phyloP scores from a whole-genome alignment of 192 early-diverging fungal species.

The Phlyctochytrium arcticum region DNA sequence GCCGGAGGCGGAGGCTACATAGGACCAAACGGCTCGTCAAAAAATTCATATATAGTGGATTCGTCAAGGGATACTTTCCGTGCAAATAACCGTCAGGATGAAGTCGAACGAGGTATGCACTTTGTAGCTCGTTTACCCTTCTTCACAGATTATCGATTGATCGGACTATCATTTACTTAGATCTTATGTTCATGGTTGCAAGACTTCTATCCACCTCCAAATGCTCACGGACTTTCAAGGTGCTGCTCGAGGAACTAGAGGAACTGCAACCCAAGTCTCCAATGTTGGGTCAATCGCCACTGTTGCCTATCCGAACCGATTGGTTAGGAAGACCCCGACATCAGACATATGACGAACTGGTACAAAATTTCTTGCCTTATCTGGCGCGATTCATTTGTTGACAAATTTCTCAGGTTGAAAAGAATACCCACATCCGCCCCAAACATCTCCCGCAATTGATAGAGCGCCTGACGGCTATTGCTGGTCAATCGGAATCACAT shows the following conservation, averaged over 20 bases:
- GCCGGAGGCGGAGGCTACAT: too few relatives aligned
- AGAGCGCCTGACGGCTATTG: conserved; percentile 17
- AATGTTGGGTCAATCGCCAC: conserved; percentile 30
- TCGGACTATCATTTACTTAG: too few relatives aligned
- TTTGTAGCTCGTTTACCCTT: too few relatives aligned
- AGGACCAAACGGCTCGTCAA: too few relatives aligned
- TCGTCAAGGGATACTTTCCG: too few relatives aligned
- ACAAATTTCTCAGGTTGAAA: not conserved
- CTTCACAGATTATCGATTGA: too few relatives aligned
- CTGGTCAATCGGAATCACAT: not conserved
- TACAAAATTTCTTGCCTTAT: conserved; percentile 33
- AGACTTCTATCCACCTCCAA: conserved; percentile 60
- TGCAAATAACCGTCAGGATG: too few relatives aligned
- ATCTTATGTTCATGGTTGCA: conserved; percentile 54
- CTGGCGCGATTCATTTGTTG: not conserved
- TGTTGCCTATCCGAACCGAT: conserved; percentile 65
- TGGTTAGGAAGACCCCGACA: conserved; percentile 62
- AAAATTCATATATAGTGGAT: too few relatives aligned
- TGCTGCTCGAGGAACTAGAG: conserved; percentile 32
- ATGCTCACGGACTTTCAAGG: conserved; percentile 49
- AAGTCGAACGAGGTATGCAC: too few relatives aligned
- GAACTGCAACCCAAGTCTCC: not conserved
- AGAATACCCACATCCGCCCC: not conserved
- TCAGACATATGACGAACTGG: conserved; percentile 55
- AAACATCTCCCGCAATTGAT: conserved; percentile 19